These are phyloP conservation scores for Solanum chilense DNA, from an alignment of 257 asterid species.

Conservation along the genomic window DNA sequence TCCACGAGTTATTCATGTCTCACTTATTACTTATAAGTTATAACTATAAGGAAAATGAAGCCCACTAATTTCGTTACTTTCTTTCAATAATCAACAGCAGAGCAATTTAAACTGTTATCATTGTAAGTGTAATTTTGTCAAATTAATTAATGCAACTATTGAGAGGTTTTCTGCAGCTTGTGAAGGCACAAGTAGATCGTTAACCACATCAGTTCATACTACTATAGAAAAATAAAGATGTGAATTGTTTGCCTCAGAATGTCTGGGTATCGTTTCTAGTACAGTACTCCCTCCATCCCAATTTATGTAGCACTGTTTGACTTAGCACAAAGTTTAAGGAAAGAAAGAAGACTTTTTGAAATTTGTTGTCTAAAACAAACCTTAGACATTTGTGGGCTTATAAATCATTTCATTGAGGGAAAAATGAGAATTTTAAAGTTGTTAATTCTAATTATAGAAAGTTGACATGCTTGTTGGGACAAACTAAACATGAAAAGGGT, in stretches of 20 bases:
- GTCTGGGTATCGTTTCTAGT: neutral
- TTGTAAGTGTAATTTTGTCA: neutral
- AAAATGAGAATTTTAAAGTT: neutral
- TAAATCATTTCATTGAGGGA: neutral
- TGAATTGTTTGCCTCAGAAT: neutral
- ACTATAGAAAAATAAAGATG: neutral
- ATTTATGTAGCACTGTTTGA: too few relatives aligned
- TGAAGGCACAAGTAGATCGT: neutral
- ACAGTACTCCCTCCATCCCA: neutral
- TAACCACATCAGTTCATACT: neutral
- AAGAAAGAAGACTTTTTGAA: neutral
- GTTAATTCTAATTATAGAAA: neutral
- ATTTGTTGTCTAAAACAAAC: neutral
- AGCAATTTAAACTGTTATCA: neutral
- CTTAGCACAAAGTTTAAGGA: neutral
- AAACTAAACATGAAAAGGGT: neutral
- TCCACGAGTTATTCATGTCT: neutral
- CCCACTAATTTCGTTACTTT: neutral
- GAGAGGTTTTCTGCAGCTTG: neutral
- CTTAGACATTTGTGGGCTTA: neutral
- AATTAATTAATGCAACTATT: neutral
- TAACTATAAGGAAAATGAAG: neutral
- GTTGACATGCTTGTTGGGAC: neutral
- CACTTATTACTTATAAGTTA: neutral
- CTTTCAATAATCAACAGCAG: neutral